A percentile compares a stretch with the other conserved stretches of the same genome.
phyloP scores from a whole-genome alignment of 129 eudicot genomes.

The Flaveria brownii region DNA sequence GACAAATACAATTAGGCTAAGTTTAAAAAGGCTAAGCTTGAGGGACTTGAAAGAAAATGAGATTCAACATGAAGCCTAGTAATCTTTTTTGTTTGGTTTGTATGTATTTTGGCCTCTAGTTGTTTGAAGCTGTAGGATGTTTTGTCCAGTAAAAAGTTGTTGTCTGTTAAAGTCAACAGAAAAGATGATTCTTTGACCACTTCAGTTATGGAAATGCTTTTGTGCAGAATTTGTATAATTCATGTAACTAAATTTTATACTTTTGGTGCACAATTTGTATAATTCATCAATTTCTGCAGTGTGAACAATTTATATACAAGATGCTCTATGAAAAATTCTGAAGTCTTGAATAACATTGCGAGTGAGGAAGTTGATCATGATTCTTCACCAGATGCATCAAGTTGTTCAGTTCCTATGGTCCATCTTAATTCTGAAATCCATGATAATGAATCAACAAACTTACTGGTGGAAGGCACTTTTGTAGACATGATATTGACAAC shows the following conservation, averaged over 20 bases:
- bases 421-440: slow-evolving; percentile 56
- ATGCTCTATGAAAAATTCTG: slow-evolving; percentile 66
- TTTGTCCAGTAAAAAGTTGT: neutral
- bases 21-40: neutral
- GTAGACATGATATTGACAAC: slow-evolving; percentile 83
- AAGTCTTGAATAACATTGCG: slow-evolving; percentile 46
- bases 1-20: neutral
- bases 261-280: neutral
- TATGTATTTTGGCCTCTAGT: neutral
- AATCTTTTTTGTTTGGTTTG: neutral
- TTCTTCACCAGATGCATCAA: slow-evolving; percentile 45
- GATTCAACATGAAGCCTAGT: neutral
- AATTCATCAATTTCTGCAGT: slow-evolving; percentile 48
- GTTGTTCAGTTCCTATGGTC: slow-evolving; percentile 57
- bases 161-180: neutral
- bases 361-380: slow-evolving; percentile 63
- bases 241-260: neutral
- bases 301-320: slow-evolving; percentile 46
- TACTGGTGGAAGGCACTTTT: slow-evolving; percentile 60
- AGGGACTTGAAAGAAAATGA: neutral
- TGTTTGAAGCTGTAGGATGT: neutral
- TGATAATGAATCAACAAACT: slow-evolving; percentile 63
- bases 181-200: neutral
- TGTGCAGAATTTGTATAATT: neutral
- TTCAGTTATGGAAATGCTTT: neutral